Evolutionary conservation across 2,329 filamentous ascomycete genomes (phyloP).

Genomic region (Cladosporium austrohemisphaericum): DNA sequence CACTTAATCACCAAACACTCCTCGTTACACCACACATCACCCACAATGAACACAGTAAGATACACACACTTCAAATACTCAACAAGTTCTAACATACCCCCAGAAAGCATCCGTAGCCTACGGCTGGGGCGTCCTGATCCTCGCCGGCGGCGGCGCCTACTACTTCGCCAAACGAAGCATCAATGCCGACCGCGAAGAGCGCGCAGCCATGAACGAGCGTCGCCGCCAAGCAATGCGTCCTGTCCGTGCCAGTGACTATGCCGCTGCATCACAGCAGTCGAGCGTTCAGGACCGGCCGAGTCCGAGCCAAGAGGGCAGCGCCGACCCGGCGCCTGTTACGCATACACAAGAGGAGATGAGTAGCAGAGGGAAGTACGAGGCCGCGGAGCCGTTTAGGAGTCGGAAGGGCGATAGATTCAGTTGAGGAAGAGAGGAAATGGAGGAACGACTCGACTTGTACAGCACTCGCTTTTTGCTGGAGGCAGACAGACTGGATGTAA

Average conservation of each 20-base stretch:
- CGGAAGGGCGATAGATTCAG: slow-evolving; percentile 81
- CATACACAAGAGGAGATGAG: slow-evolving; percentile 70
- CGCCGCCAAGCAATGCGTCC: slow-evolving; percentile 32
- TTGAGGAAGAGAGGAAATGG: slow-evolving; percentile 24
- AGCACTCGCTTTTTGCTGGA: slow-evolving; percentile 11
- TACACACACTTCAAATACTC: not conserved
- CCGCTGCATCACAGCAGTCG: not conserved
- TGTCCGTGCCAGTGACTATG: not conserved
- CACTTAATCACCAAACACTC: slow-evolving; percentile 6
- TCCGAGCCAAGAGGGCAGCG: slow-evolving; percentile 10
- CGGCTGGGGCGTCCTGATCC: slow-evolving; percentile 86
- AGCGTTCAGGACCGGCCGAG: slow-evolving; percentile 47
- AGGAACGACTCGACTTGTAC: not conserved
- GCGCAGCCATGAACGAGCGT: slow-evolving; percentile 67
- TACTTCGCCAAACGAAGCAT: slow-evolving; percentile 93
- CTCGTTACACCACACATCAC: slow-evolving; percentile 1
- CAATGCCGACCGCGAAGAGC: slow-evolving; percentile 77
- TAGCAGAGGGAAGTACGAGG: slow-evolving; percentile 89
- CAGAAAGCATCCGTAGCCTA: slow-evolving; percentile 51
- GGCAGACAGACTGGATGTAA: too few relatives aligned
- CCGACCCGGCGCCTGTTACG: slow-evolving; percentile 78
- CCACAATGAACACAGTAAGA: slow-evolving; percentile 28
- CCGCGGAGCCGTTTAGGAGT: slow-evolving; percentile 68
- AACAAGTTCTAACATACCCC: not conserved
- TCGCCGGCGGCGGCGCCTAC: slow-evolving; percentile 86